A percentile compares a stretch with the other conserved stretches of the same genome.
phyloP scores from a whole-genome alignment of 2,329 filamentous ascomycete species.

The Colletotrichum tabaci region DNA sequence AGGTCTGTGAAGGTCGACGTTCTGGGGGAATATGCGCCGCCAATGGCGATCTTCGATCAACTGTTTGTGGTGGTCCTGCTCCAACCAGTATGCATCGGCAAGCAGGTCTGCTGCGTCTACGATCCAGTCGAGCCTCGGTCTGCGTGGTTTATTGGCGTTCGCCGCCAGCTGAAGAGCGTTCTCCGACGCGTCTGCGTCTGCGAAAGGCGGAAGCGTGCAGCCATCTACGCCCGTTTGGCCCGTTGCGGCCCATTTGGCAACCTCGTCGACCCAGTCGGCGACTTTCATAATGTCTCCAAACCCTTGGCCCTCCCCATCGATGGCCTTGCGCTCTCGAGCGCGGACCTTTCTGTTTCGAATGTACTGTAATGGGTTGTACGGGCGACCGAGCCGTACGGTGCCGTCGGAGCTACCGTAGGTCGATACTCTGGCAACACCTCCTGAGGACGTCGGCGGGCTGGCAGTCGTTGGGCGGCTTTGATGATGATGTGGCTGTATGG shows the following conservation, averaged over 20 bases:
- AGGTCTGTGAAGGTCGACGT: constrained; percentile 48
- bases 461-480: constrained; percentile 56
- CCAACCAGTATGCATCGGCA: constrained; percentile 92
- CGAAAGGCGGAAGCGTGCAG: constrained; percentile 62
- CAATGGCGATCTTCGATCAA: constrained; percentile 87
- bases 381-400: constrained; percentile 70
- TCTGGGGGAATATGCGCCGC: constrained; percentile 76
- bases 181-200: constrained; percentile 59
- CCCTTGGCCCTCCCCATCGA: constrained; percentile 82
- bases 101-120: constrained; percentile 88
- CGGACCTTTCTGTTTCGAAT: constrained; percentile 92
- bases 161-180: constrained; percentile 59
- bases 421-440: constrained; percentile 48
- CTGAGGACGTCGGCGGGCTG: constrained; percentile 60
- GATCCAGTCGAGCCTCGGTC: constrained; percentile 87
- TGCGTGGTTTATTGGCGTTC: constrained; percentile 71
- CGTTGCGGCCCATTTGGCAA: constrained; percentile 66
- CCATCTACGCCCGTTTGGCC: constrained; percentile 51
- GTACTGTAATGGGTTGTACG: constrained; percentile 93
- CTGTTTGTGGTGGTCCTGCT: constrained; percentile 84
- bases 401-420: constrained; percentile 51
- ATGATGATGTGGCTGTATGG: constrained; percentile 67
- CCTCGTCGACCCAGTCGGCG: constrained; percentile 81
- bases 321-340: constrained; percentile 80
- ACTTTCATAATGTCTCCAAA: constrained; percentile 83